Percentiles rank a stretch among this genome's conserved stretches.
Evolutionary conservation across 306 rosid genomes (phyloP).

Genomic region (Dryas alaskensis): DNA sequence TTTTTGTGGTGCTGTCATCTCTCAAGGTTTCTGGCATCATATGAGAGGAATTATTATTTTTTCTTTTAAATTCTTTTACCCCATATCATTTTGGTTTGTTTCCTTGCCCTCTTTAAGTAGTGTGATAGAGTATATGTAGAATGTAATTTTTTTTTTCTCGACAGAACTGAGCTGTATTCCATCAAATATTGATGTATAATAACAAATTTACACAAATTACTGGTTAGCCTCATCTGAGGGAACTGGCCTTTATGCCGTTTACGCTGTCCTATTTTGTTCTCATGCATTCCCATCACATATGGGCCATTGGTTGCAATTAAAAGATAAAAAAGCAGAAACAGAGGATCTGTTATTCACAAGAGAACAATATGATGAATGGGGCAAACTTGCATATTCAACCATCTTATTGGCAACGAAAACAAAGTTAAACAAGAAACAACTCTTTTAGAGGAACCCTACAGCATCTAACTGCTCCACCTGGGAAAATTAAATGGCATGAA

Average conservation of each 20-base stretch:
- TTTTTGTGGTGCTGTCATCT: constrained; percentile 77
- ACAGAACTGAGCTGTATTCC: no score
- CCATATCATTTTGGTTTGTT: background rate
- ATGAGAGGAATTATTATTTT: constrained; percentile 22
- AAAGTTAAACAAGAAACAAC: constrained; percentile 28
- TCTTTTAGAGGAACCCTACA: constrained; percentile 24
- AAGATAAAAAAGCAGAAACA: constrained; percentile 16
- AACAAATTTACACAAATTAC: no score
- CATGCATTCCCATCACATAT: background rate
- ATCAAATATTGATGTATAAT: background rate
- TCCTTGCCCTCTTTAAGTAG: background rate
- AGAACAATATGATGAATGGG: background rate
- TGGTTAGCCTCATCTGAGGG: no score
- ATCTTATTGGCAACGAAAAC: constrained; percentile 37
- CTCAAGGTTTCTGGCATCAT: constrained; percentile 72
- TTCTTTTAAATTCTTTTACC: background rate
- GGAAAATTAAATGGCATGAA: constrained; percentile 18
- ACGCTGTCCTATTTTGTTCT: no score
- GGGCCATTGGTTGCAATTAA: constrained; percentile 6
- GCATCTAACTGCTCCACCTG: constrained; percentile 20
- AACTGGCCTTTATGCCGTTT: no score
- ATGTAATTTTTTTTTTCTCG: no score
- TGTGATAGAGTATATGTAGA: background rate
- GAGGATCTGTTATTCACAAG: constrained; percentile 2
- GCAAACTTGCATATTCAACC: constrained; percentile 35